A percentile compares a stretch with the other conserved stretches of the same genome.
These are phyloP conservation scores for Polychytrium aggregatum DNA, from an alignment of 192 early-diverging fungal genomes.

Conservation along the genomic window DNA sequence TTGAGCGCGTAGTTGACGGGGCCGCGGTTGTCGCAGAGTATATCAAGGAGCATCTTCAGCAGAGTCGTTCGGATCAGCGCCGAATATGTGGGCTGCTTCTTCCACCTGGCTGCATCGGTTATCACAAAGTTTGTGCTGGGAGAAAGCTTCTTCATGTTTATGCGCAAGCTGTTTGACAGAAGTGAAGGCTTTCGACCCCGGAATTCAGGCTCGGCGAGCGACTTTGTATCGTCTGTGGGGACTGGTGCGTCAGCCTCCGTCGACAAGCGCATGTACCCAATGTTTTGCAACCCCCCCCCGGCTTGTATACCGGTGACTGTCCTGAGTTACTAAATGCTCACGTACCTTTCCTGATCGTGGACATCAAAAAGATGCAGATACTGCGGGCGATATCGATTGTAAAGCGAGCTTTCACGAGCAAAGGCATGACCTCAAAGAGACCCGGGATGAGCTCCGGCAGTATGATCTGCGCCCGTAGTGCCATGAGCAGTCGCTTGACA, in stretches of 20 bases:
- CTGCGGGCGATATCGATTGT: conserved; percentile 45
- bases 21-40: conserved; percentile 35
- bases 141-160: no score
- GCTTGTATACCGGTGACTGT: no score
- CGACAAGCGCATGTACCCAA: no score
- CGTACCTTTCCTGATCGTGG: conserved; percentile 44
- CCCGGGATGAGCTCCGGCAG: conserved; percentile 9
- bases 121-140: no score
- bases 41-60: conserved; percentile 55
- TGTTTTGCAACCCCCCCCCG: no score
- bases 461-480: conserved; percentile 7
- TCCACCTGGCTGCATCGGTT: no score
- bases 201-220: no score
- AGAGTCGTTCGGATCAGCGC: conserved; percentile 25
- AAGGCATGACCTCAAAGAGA: conserved; percentile 52
- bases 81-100: no score
- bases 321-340: neutral
- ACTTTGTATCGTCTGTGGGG: no score
- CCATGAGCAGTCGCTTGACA: conserved; percentile 9
- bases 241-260: no score
- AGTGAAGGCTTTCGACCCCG: no score
- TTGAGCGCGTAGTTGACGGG: conserved; percentile 35
- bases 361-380: conserved; percentile 52
- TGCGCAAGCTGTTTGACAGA: no score
- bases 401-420: conserved; percentile 42